These are phyloP conservation scores for Xylaria scruposa DNA, from an alignment of 495 filamentous ascomycete genomes.

Conservation along the genomic window DNA sequence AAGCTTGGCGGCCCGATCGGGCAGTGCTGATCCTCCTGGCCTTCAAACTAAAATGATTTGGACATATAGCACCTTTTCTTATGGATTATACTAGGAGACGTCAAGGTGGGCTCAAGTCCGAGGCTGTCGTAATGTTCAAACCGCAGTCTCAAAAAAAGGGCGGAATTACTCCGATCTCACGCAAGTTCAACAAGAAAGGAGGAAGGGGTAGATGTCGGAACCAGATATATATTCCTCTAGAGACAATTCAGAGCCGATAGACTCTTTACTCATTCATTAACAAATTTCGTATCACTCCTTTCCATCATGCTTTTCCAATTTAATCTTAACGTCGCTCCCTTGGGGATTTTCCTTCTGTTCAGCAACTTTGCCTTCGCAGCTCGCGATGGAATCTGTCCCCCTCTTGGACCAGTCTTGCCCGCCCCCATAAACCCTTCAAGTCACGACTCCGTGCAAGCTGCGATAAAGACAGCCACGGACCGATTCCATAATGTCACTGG, in stretches of 20 bases:
- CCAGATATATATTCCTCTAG: conserved; percentile 9
- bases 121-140: conserved; percentile 2
- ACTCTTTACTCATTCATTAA: background rate
- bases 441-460: conserved; percentile 31
- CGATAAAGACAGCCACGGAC: conserved; percentile 24
- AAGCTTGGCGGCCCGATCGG: conserved; percentile 4
- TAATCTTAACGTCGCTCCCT: background rate
- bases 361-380: conserved; percentile 35
- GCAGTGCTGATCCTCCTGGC: background rate
- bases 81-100: background rate
- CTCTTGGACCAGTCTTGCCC: conserved; percentile 43
- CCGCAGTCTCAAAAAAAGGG: background rate
- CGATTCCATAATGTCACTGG: conserved; percentile 31
- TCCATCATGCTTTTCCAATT: conserved; percentile 9
- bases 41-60: background rate
- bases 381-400: conserved; percentile 43
- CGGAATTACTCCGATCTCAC: background rate
- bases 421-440: conserved; percentile 35
- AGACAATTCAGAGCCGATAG: background rate
- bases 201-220: background rate
- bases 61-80: background rate
- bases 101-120: conserved; percentile 7
- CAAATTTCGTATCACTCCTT: background rate
- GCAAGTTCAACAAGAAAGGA: background rate
- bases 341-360: conserved; percentile 13